Conservation (phyloP, 208 protist species). For the Trypanosoma avium region DNA sequence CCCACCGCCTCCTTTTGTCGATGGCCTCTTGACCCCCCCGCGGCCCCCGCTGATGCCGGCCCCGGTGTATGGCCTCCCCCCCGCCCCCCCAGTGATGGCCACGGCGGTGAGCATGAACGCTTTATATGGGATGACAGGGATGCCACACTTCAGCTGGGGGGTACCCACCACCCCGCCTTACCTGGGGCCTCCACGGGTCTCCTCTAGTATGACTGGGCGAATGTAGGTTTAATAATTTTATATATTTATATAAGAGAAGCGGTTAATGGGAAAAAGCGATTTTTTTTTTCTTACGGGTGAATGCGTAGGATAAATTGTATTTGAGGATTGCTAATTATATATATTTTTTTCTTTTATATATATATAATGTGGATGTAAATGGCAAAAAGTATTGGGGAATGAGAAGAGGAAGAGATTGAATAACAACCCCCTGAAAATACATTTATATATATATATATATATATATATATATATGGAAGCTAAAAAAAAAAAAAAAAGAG, state of each 20-base stretch:
- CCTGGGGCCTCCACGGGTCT: conserved; percentile 4
- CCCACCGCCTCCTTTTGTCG: not conserved
- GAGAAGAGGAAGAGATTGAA: not conserved
- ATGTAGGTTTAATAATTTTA: conserved; percentile 13
- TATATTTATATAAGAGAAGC: not conserved
- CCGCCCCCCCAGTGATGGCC: conserved; percentile 13
- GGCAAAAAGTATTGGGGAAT: no score
- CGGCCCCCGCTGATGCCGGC: not conserved
- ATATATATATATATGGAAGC: conserved; percentile 13
- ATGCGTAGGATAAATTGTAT: not conserved
- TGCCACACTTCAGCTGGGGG: conserved; percentile 14
- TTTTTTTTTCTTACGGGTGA: conserved; percentile 9
- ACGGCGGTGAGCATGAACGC: not conserved
- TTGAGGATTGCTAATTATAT: no score
- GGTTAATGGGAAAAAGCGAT: not conserved
- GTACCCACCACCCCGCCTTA: conserved; percentile 18
- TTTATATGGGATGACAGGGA: conserved; percentile 14
- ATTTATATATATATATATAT: conserved; percentile 20
- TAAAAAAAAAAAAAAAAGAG: no score
- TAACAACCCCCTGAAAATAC: not conserved
- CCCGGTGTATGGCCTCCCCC: conserved; percentile 5
- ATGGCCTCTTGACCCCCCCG: not conserved
- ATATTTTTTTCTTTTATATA: no score
- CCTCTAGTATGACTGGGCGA: conserved; percentile 9
- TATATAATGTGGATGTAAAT: no score